Evolutionary conservation across 129 eudicot species (phyloP), one percentile per base, ranked within the genome.

Genomic region (Scalesia atractyloides): DNA sequence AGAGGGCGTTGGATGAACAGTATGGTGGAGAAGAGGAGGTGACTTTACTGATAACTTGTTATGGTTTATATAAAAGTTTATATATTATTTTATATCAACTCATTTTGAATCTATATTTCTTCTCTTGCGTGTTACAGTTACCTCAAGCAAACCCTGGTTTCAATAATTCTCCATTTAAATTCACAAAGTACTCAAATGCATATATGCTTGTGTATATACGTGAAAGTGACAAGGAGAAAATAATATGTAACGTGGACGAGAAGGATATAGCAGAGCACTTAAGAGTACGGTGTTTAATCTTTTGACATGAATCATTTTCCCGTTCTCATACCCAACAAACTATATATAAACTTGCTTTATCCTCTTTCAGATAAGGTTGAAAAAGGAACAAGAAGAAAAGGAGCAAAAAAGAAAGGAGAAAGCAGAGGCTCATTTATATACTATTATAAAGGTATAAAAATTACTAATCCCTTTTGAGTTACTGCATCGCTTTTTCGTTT

Each of bases 1-100:
- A 87, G 86, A 85, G 94, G 80, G 97, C 97, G 37, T 64, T 91
- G 79, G 97, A 91, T 73, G 97, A 91, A 80, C 97, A 91, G 56
- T 91, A 85, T 84, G 97, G 97, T 70, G 97, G 97, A 70, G 97
- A 91, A 69, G 97, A 91, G 80, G 97, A 91, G 95, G 95, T 91
- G 76, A 71, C 49, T 30, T 57, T 33, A 20, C 59, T 13, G 44
- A 71, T 57, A 20, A 9, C 56, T 41, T 71, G n/a, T 71, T 41
- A n/a, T 71, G 22, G 46, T 18, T 41, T 20, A 71, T 39, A 70
- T 18, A 37, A n/a, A 53, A 4, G 64, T 70, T 53, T n/a, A 19
- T 53, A 18, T 63, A 9, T 14, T 13, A 33, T 34, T 15, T n/a
- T 63, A 7, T 70, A 18, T 53, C 11, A 12, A 17, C 50, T 37